Evolutionary conservation across 2,329 filamentous ascomycete species (phyloP), one percentile per base, ranked within the genome.

Genomic region (Trichoderma pleuroti): DNA sequence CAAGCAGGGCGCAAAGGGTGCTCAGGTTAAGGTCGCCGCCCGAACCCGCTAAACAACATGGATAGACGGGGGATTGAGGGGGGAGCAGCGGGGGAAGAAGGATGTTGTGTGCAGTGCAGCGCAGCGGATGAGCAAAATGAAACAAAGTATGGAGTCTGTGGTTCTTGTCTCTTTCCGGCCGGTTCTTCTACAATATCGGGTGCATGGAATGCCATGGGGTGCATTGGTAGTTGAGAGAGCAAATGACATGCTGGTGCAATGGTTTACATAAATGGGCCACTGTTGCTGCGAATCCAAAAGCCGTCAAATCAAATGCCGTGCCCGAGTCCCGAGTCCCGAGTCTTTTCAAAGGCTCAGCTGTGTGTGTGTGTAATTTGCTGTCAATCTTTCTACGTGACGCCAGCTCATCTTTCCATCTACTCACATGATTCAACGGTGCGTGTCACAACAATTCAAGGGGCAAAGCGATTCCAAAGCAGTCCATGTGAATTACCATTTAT

Each of bases 1-100:
- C 91, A 99, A 99, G 93, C 93, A 97, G 90, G 94, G 93, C 81
- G 91, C 93, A 76, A 97, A 97, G 91, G 96, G 96, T 80, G 90
- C 94, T 78, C 90, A 88, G 79, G 85, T 87, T 82, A 98, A 98
- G 92, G 91, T 93, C 79, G 88, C 91, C 82, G 90, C 93, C 82
- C 94, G 91, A 82, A 91, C 88, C 86, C 94, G 94, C 86, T 97
- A 81, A 81, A n/a, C n/a, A 81, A 74, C 8, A 42, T 59, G 34
- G 56, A 72, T 59, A 72, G 70, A 61, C 68, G 16, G 39, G 16
- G 39, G 54, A 28, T 34, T 46, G 16, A 42, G 59, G 63, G 54
- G 24, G 24, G 59, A 28, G 66, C 59, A 28, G 66, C 59, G 46
- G 68, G 39, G 24, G n/a, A n/a, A 34, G 36, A 26, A 24, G 46